phyloP scores from a whole-genome alignment of 208 protist species.

The Naegleria gruberi region DNA sequence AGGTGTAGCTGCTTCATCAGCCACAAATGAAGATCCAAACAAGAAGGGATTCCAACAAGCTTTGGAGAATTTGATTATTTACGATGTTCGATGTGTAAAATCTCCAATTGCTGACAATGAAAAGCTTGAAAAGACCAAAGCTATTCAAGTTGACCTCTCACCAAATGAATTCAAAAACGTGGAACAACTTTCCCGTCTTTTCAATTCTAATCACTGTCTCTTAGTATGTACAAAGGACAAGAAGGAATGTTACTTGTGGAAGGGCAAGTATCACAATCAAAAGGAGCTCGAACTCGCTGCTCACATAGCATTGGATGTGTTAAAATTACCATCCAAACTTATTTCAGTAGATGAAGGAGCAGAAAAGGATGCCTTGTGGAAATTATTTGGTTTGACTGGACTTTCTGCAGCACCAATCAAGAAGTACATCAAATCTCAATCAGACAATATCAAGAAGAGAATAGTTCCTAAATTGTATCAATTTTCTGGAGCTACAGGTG shows the following conservation, averaged over 20 bases:
- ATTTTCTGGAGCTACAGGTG: not conserved
- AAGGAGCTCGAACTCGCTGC: not conserved
- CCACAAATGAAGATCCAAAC: not conserved
- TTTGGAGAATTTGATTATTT: not conserved
- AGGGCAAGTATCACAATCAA: not conserved
- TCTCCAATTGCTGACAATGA: not conserved
- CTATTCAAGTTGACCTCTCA: not conserved
- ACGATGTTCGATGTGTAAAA: not conserved
- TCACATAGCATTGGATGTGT: not conserved
- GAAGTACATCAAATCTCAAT: not conserved
- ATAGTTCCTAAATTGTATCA: not conserved
- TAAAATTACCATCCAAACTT: not conserved
- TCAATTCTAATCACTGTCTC: not conserved
- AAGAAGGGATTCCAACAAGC: not conserved
- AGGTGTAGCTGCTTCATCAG: no score
- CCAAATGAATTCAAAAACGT: not conserved
- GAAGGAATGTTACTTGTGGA: not conserved
- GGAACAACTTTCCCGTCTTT: not conserved
- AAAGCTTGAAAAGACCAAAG: not conserved
- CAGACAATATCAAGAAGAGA: not conserved
- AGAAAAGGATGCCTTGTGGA: not conserved
- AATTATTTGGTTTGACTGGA: not conserved
- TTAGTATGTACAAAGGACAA: not conserved
- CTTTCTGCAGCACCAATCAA: not conserved
- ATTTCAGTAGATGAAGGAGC: not conserved